Conservation (phyloP, 2,329 filamentous ascomycete species). For the Dactylellina haptotyla region DNA sequence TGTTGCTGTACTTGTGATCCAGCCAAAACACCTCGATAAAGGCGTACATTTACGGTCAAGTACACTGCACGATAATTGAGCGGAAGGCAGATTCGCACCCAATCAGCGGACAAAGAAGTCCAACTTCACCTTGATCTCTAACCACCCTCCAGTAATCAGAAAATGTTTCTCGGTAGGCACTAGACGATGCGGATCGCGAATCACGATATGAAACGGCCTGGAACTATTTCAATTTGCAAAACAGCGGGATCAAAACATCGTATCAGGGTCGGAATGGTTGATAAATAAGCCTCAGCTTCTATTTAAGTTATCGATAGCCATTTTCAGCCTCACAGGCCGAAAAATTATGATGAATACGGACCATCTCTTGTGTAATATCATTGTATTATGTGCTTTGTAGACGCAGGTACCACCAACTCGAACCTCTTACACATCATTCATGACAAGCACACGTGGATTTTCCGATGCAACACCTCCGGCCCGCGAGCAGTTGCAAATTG, state of each 20-base stretch:
- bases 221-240: background rate
- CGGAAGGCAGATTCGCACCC: background rate
- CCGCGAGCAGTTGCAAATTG: background rate
- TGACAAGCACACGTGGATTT: slow-evolving; percentile 14
- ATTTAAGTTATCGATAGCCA: slow-evolving; percentile 20
- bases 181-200: background rate
- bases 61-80: too few relatives aligned
- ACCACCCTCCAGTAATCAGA: background rate
- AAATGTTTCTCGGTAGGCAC: background rate
- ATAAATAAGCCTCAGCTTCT: slow-evolving; percentile 5
- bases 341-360: background rate
- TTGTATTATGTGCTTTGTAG: background rate
- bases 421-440: background rate
- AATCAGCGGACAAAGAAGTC: too few relatives aligned
- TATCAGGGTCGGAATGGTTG: background rate
- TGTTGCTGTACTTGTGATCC: background rate
- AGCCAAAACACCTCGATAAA: background rate
- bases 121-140: too few relatives aligned
- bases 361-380: background rate
- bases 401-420: slow-evolving; percentile 21
- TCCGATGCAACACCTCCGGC: slow-evolving; percentile 12
- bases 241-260: background rate
- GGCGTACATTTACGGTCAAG: background rate
- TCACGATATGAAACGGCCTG: background rate
- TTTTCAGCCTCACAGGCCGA: slow-evolving; percentile 9